Evolutionary conservation across 148 eudicot genomes (phyloP).

Genomic region (Agrostemma githago): DNA sequence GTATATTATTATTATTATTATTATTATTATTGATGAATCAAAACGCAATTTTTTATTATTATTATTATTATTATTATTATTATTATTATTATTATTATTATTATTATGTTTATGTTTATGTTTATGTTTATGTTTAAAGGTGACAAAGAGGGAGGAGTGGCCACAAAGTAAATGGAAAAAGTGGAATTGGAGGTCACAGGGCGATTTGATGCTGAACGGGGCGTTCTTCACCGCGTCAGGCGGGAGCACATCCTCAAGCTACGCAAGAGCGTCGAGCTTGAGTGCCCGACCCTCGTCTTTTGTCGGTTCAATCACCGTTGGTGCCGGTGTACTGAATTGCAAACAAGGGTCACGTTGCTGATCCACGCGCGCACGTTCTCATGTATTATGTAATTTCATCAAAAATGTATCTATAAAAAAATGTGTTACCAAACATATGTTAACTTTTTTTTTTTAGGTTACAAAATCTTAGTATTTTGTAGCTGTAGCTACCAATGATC

Average conservation of each 20-base stretch:
- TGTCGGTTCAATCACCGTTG: slow-evolving; percentile 42
- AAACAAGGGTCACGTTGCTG: slow-evolving; percentile 46
- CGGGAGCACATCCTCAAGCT: slow-evolving; percentile 39
- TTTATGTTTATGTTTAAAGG: slow-evolving; percentile 30
- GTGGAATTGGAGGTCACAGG: slow-evolving; percentile 78
- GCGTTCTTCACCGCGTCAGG: slow-evolving; percentile 57
- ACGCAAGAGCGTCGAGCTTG: slow-evolving; percentile 57
- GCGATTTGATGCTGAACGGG: slow-evolving; percentile 54
- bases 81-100: no score
- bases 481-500: no score
- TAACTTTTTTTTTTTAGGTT: neutral
- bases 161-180: slow-evolving; percentile 42
- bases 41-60: no score
- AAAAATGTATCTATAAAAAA: neutral
- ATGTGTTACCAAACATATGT: neutral
- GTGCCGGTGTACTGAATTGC: slow-evolving; percentile 54
- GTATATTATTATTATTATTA: no score
- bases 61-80: no score
- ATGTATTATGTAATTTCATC: neutral
- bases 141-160: slow-evolving; percentile 56
- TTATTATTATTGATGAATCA: no score
- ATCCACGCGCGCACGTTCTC: slow-evolving; percentile 12
- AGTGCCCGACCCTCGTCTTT: slow-evolving; percentile 54
- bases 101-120: no score
- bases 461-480: neutral